Conservation (phyloP, 2,329 filamentous ascomycete genomes). For the Talaromyces sp. region DNA sequence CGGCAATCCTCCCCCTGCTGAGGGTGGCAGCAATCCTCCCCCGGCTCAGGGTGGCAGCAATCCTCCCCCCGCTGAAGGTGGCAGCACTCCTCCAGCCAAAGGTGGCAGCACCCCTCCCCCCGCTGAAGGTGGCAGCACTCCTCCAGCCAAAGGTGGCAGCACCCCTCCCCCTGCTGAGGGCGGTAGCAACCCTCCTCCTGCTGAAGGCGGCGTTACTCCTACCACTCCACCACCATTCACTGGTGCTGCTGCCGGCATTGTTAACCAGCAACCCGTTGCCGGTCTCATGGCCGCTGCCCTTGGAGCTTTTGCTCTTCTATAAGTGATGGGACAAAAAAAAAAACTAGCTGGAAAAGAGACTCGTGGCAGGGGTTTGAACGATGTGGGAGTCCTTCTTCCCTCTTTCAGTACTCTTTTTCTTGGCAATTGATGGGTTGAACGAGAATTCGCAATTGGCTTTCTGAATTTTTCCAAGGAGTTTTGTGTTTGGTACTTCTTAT, state of each 20-base stretch:
- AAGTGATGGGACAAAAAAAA: constrained; percentile 17
- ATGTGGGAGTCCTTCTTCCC: not conserved
- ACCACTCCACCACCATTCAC: constrained; percentile 22
- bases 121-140: not conserved
- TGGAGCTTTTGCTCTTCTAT: constrained; percentile 36
- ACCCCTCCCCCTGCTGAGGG: not conserved
- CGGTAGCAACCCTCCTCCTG: not conserved
- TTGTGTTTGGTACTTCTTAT: not conserved
- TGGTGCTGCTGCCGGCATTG: constrained; percentile 29
- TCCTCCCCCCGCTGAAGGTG: not conserved
- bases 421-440: not conserved
- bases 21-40: not conserved
- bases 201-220: not conserved
- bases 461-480: not conserved
- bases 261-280: constrained; percentile 29
- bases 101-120: not conserved
- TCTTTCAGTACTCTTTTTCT: not conserved
- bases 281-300: constrained; percentile 35
- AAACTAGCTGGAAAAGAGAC: not conserved
- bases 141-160: not conserved
- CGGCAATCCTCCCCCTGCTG: not conserved
- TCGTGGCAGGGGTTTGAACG: not conserved
- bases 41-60: not conserved
- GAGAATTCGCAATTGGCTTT: not conserved
- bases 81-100: not conserved